Evolutionary conservation across 176 grass and related monocot genomes (phyloP), one percentile per base, ranked within the genome.

Genomic region (Saccharum spontaneum): DNA sequence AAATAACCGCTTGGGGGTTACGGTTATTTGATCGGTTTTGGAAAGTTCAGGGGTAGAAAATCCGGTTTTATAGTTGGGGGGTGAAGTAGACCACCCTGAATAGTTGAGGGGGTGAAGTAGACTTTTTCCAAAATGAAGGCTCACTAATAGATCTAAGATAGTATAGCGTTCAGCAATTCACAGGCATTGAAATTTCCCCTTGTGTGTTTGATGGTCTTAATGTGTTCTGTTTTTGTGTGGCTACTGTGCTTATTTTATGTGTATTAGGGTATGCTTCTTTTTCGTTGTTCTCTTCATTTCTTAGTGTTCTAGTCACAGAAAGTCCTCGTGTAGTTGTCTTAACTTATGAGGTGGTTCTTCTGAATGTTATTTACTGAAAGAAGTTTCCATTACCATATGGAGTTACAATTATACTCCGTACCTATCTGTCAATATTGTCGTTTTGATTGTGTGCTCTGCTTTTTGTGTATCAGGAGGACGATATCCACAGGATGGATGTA

Each of bases 401-500:
- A 30, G 24, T 14, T 64, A 30, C 10, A 5, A 6, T 64, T 64
- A 1, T 28, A 28, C 28, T 28, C 28, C 28, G 28, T 28, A 30
- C 10, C 23, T 60, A 60, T 63, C 9, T 63, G 1, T 18, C 59
- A 50, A 50, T 50, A 1, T 40, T 10, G 1, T 23, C 22, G 5
- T 26, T 77, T 15, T 90, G 36, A 75, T 50, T 5, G 0, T 17
- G 63, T 74, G 11, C 37, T 78, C 64, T 79, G 17, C 49, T 77
- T 38, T 85, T 43, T 65, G n/a, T 87, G 67, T 18, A 82, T 23
- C 57, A 97, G 94, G 94, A 97, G 54, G 94, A 92, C 79, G 79
- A 91, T 62, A 94, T 97, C 82, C 69, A 57, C 13, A 57, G 75
- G 71, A 94, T 97, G 90, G 88, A 91, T 67, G 92, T 94, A 31